Evolutionary conservation across 2,329 filamentous ascomycete species (phyloP).

Genomic region (Aspergillus fumigatiaffinis): DNA sequence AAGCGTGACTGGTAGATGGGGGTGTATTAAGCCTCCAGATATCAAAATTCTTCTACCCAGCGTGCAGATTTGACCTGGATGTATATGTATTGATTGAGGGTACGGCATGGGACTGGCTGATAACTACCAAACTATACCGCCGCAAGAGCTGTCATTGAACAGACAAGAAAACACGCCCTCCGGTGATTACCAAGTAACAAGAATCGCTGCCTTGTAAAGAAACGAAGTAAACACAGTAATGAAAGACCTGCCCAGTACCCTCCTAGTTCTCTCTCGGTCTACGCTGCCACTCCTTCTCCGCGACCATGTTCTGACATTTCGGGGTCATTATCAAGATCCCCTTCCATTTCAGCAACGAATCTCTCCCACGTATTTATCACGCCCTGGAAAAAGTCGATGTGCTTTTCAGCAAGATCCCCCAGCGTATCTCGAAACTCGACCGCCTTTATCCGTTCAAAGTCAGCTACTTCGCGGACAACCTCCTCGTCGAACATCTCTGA

Average conservation of each 20-base stretch:
- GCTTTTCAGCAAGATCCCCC: conserved; percentile 75
- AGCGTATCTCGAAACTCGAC: conserved; percentile 87
- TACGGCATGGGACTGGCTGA: not conserved
- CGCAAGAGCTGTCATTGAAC: not conserved
- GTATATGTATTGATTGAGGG: not conserved
- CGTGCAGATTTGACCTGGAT: not conserved
- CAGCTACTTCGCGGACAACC: conserved; percentile 84
- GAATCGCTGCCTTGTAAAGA: not conserved
- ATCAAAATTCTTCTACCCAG: not conserved
- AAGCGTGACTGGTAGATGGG: conserved; percentile 7
- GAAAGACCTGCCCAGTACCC: not conserved
- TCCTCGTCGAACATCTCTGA: conserved; percentile 95
- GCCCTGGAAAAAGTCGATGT: conserved; percentile 79
- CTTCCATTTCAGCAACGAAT: conserved; percentile 86
- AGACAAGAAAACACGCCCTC: not conserved
- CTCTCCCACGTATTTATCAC: conserved; percentile 81
- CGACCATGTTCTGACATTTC: conserved; percentile 19
- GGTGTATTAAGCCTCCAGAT: not conserved
- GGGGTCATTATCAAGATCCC: conserved; percentile 41
- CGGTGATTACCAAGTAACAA: not conserved
- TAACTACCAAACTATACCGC: not conserved
- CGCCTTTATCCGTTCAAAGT: conserved; percentile 96
- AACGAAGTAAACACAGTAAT: not conserved
- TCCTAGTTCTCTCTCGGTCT: not conserved
- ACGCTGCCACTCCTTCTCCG: conserved; percentile 12